These are phyloP conservation scores for Stygiomarasmius scandens DNA, from an alignment of 1,284 basidiomycete species.

Conservation along the genomic window DNA sequence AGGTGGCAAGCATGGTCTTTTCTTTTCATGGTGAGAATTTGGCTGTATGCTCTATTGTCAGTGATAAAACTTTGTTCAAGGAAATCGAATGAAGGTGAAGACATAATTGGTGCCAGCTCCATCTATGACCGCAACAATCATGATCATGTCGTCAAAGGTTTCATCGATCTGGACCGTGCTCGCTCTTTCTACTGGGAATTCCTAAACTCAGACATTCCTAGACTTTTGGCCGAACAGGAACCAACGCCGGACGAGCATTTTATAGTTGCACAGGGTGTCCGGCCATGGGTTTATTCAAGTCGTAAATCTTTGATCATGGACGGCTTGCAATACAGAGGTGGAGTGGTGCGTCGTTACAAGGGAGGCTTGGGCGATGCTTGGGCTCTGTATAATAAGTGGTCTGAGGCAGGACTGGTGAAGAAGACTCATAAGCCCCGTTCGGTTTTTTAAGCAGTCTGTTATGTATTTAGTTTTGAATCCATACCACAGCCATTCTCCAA, in stretches of 20 bases:
- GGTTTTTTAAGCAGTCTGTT: too few species aligned
- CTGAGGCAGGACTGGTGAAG: neutral
- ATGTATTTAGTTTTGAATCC: too few species aligned
- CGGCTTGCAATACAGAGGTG: neutral
- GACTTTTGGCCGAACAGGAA: constrained; percentile 1
- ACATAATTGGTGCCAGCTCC: too few species aligned
- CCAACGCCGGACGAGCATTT: too few species aligned
- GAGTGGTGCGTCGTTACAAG: neutral
- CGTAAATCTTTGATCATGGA: constrained; percentile 5
- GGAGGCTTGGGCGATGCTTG: neutral
- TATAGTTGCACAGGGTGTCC: neutral
- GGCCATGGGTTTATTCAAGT: neutral
- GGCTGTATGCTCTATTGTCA: neutral
- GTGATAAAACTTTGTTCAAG: too few species aligned
- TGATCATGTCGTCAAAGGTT: neutral
- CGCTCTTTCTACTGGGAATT: neutral
- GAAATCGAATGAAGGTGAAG: too few species aligned
- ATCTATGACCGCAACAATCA: neutral
- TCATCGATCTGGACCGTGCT: neutral
- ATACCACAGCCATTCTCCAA: too few species aligned
- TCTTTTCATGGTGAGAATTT: neutral
- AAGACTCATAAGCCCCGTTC: too few species aligned
- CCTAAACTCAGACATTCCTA: too few species aligned
- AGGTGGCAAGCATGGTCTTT: neutral
- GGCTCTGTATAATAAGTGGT: neutral